Evolutionary conservation across 2,329 filamentous ascomycete species (phyloP), one percentile per base, ranked within the genome.

Genomic region (Penicillium sp.): DNA sequence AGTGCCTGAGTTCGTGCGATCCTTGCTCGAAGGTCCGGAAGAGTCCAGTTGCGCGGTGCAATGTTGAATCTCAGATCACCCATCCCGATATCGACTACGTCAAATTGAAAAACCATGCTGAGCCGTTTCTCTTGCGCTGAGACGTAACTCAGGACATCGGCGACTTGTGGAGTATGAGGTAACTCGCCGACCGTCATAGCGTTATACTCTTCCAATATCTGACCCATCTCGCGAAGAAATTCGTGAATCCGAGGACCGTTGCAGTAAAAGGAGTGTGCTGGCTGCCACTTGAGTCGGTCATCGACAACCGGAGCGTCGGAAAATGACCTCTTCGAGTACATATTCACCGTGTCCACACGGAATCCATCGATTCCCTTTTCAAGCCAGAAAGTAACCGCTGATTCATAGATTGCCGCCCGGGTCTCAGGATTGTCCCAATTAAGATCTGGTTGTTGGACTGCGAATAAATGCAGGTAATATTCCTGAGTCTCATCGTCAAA

Each of bases 391-490:
- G 82, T 80, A 81, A 91, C 88, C 1, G 86, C 78, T 6, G 79
- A 81, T 29, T 87, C 80, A 70, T 90, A 89, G 19, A 91, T 83
- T 4, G 87, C 88, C 29, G 80, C 73, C 4, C 89, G 81, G 0
- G 85, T 82, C 21, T 81, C 82, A 0, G 78, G 75, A 52, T 86
- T 88, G 66, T 91, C 87, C 88, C 88, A 92, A 71, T 92, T 92
- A 13, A 92, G 77, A 63, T 92, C 90, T 0, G 90, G 89, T 69
- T 92, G 89, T 59, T 88, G 83, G 9, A 81, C 81, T 8, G 85
- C 83, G 69, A 91, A 92, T 13, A 92, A 78, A 59, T 88, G 85
- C 1, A 91, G 81, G 64, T 89, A 91, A 68, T 90, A 91, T 68
- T 91, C 86, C 48, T 82, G 77, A 0, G 87, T 88, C 13, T 71